These are phyloP conservation scores for Yamadazyma atlantica DNA, from an alignment of 1,139 yeast genomes.

Conservation along the genomic window DNA sequence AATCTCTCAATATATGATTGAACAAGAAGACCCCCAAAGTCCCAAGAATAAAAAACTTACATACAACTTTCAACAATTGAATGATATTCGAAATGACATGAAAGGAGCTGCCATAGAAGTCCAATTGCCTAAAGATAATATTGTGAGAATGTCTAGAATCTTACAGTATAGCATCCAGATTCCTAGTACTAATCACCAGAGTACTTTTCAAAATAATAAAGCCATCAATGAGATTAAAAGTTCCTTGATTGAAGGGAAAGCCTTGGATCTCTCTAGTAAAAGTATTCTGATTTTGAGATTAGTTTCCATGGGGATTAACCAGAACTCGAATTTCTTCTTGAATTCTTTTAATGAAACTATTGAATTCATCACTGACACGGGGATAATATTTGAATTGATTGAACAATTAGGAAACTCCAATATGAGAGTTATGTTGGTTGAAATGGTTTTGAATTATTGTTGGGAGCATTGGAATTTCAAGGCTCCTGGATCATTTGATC, in stretches of 20 bases:
- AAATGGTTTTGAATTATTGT: slow-evolving; percentile 35
- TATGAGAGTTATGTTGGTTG: slow-evolving; percentile 24
- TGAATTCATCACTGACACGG: slow-evolving; percentile 33
- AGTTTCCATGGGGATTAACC: slow-evolving; percentile 14
- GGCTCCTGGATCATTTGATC: slow-evolving; percentile 24
- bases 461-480: slow-evolving; percentile 34
- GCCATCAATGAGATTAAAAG: slow-evolving; percentile 9
- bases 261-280: slow-evolving; percentile 11
- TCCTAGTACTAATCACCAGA: slow-evolving; percentile 7
- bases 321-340: slow-evolving; percentile 33
- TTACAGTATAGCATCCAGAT: slow-evolving; percentile 4
- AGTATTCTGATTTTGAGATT: slow-evolving; percentile 16
- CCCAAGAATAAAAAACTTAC: slow-evolving; percentile 3
- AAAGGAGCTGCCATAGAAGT: not conserved
- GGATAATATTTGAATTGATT: slow-evolving; percentile 22
- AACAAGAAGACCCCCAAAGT: not conserved
- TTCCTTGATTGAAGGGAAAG: slow-evolving; percentile 8
- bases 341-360: slow-evolving; percentile 34
- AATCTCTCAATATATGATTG: slow-evolving; percentile 5
- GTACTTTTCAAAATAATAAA: slow-evolving; percentile 11
- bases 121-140: not conserved
- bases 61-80: slow-evolving; percentile 15
- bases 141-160: slow-evolving; percentile 9
- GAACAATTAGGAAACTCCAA: slow-evolving; percentile 11
- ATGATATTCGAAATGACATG: slow-evolving; percentile 10